phyloP scores from a whole-genome alignment of 495 filamentous ascomycete genomes.

The Penicillium coprophilum region DNA sequence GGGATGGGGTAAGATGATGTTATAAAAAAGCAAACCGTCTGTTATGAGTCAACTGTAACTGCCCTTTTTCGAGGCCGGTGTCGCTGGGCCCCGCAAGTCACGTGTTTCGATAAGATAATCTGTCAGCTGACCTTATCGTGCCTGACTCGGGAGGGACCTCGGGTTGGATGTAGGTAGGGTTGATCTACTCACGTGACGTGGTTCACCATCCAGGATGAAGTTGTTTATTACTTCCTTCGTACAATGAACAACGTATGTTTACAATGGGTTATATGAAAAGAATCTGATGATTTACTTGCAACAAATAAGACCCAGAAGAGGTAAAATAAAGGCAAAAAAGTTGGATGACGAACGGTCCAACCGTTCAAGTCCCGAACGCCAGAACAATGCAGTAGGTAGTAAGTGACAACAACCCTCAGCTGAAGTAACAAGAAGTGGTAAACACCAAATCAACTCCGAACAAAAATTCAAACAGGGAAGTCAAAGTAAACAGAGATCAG shows the following conservation, averaged over 20 bases:
- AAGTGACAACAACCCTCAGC: slow-evolving; percentile 24
- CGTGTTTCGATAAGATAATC: slow-evolving; percentile 7
- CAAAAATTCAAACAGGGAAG: slow-evolving; percentile 1
- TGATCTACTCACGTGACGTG: neutral
- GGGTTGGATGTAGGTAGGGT: neutral
- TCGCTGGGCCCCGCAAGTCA: slow-evolving; percentile 4
- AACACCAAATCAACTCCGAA: slow-evolving; percentile 20
- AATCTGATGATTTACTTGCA: neutral
- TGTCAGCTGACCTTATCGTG: neutral
- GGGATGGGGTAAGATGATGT: neutral
- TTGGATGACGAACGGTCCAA: slow-evolving; percentile 4
- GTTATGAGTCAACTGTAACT: slow-evolving; percentile 4
- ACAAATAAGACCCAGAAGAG: neutral
- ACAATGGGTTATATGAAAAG: neutral
- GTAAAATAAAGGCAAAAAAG: neutral
- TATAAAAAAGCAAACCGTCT: neutral
- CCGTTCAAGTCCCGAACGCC: slow-evolving; percentile 27
- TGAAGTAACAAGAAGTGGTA: slow-evolving; percentile 18
- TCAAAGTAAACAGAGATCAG: neutral
- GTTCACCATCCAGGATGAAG: neutral
- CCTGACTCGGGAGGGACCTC: neutral
- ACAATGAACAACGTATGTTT: neutral
- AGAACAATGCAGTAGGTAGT: slow-evolving; percentile 28
- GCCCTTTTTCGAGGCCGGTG: slow-evolving; percentile 5
- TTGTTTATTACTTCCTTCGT: neutral